Conservation (phyloP, 805 yeast genomes). For the Cyberlindnera suaveolens region DNA sequence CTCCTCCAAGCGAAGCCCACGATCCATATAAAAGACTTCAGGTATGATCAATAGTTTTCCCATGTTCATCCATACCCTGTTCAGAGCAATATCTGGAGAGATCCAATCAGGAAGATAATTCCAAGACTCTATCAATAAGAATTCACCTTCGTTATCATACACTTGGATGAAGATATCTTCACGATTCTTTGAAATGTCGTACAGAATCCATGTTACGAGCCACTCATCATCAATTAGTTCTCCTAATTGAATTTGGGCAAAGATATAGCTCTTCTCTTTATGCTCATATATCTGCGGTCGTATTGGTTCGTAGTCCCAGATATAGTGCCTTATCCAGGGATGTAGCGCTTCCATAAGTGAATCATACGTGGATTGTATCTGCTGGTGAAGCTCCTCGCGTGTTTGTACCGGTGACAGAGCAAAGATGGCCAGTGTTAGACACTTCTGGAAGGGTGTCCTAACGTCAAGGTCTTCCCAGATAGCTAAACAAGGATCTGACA, state of each 20-base stretch:
- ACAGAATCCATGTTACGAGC: constrained; percentile 35
- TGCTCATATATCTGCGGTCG: constrained; percentile 1
- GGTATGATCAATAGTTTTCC: constrained; percentile 37
- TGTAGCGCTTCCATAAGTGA: constrained; percentile 22
- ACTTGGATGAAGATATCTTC: constrained; percentile 37
- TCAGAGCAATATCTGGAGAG: constrained; percentile 38
- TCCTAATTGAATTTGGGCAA: constrained; percentile 38
- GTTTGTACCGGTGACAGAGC: constrained; percentile 22
- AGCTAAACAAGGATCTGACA: background rate
- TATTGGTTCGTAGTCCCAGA: constrained; percentile 33
- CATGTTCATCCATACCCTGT: constrained; percentile 48
- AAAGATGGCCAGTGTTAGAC: background rate
- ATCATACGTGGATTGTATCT: constrained; percentile 12
- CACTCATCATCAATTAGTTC: constrained; percentile 39
- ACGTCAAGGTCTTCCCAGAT: background rate
- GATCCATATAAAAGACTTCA: constrained; percentile 25
- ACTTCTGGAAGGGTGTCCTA: background rate
- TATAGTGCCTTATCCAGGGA: constrained; percentile 34
- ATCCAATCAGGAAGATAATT: constrained; percentile 43
- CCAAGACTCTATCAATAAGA: constrained; percentile 43
- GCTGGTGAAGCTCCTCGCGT: constrained; percentile 10
- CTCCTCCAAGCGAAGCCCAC: constrained; percentile 32
- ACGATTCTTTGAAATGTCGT: constrained; percentile 28
- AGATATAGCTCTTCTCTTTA: constrained; percentile 15
- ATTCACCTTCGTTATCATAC: constrained; percentile 53